phyloP scores from a whole-genome alignment of 163 green algal species.

The Scenedesmus sp. region DNA sequence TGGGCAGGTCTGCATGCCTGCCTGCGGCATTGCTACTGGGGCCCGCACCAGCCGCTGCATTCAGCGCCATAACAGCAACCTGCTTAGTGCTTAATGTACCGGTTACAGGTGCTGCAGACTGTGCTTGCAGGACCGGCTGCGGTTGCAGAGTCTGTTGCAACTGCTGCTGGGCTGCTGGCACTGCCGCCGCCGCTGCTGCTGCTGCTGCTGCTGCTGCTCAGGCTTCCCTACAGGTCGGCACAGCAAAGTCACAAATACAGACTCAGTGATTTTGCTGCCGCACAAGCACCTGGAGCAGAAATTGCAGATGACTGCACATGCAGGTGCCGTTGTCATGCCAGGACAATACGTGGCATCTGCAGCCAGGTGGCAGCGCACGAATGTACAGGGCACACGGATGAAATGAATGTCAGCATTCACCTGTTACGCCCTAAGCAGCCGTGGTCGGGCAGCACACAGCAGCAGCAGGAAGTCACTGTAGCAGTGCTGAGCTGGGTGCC shows the following conservation, averaged over 20 bases:
- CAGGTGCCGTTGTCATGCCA: background rate
- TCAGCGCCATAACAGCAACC: background rate
- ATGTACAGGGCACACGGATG: no score
- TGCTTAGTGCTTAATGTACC: conserved; percentile 43
- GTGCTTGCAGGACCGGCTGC: background rate
- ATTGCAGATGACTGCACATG: background rate
- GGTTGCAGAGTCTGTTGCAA: background rate
- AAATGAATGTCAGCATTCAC: background rate
- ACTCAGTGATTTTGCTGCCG: no score
- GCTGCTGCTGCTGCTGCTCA: background rate
- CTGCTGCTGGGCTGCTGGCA: background rate
- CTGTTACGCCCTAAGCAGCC: background rate
- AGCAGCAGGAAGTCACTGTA: background rate
- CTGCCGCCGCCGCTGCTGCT: background rate
- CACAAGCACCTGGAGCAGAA: background rate
- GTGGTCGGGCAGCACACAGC: background rate
- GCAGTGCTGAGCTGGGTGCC: background rate
- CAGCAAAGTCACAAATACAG: no score
- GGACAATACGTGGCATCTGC: background rate
- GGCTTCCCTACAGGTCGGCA: background rate
- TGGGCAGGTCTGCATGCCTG: conserved; percentile 41
- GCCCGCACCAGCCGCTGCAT: background rate
- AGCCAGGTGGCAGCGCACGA: no score
- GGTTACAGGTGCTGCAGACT: background rate
- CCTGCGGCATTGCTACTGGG: background rate